These are phyloP conservation scores for Stagonosporopsis rhizophila DNA, from an alignment of 2,329 filamentous ascomycete genomes.

Conservation along the genomic window DNA sequence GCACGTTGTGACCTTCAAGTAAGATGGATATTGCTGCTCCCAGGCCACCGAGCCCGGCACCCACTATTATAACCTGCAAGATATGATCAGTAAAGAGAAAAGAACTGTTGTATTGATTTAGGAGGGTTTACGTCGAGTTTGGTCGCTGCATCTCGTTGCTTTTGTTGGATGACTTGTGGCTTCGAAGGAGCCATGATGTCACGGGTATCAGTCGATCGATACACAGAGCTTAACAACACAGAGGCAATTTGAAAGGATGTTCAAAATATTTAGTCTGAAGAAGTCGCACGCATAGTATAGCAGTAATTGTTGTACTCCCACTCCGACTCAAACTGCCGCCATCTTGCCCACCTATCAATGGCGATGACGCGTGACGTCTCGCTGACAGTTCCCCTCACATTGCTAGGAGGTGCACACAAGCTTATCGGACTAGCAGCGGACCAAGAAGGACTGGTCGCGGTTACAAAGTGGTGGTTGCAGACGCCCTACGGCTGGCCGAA, in stretches of 20 bases:
- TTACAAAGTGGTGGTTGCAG: conserved; percentile 9
- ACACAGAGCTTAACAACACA: neutral
- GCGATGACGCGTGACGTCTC: conserved; percentile 18
- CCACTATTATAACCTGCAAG: conserved; percentile 57
- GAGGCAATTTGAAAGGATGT: neutral
- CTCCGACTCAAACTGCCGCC: conserved; percentile 22
- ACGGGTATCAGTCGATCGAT: neutral
- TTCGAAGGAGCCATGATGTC: conserved; percentile 37
- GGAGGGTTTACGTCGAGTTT: conserved; percentile 36
- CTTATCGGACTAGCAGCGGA: conserved; percentile 22
- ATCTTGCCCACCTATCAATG: conserved; percentile 34
- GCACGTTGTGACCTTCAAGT: conserved; percentile 57
- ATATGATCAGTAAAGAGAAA: neutral
- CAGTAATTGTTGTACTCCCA: conserved; percentile 10
- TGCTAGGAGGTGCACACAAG: conserved; percentile 2
- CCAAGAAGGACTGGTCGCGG: neutral
- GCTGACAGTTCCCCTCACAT: conserved; percentile 14
- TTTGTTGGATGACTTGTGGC: conserved; percentile 37
- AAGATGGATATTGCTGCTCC: conserved; percentile 58
- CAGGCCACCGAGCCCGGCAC: conserved; percentile 64
- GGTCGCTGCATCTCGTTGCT: conserved; percentile 31
- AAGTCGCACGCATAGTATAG: conserved; percentile 10
- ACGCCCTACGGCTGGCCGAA: conserved; percentile 15
- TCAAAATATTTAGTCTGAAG: conserved; percentile 5
- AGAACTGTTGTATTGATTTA: too few relatives aligned